These are phyloP conservation scores for Tuber borchii DNA, from an alignment of 495 filamentous ascomycete genomes.

Conservation along the genomic window DNA sequence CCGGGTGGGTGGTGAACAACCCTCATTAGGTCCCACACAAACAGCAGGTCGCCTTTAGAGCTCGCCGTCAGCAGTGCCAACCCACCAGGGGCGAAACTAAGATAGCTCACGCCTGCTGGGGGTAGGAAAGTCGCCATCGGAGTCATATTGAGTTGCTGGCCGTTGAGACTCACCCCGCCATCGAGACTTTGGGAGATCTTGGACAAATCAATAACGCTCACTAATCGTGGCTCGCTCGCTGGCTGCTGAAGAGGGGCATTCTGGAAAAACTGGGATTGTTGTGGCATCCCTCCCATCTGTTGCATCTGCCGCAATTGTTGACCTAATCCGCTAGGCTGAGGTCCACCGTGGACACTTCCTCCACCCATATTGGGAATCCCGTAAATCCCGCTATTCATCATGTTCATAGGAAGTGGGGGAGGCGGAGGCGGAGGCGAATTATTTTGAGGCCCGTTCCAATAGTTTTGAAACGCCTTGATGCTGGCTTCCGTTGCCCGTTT, in stretches of 20 bases:
- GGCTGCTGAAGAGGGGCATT: conserved; percentile 15
- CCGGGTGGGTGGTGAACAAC: conserved; percentile 37
- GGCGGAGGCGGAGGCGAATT: conserved; percentile 14
- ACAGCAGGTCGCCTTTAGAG: conserved; percentile 84
- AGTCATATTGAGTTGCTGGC: conserved; percentile 40
- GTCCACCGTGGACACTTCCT: conserved; percentile 21
- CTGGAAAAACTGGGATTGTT: conserved; percentile 34
- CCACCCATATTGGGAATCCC: conserved; percentile 23
- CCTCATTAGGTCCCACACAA: conserved; percentile 88
- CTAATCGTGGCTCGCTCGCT: conserved; percentile 62
- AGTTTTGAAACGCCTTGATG: conserved; percentile 77
- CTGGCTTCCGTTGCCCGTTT: conserved; percentile 82
- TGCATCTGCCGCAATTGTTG: conserved; percentile 41
- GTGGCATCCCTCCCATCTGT: conserved; percentile 30
- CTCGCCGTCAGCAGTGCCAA: conserved; percentile 80
- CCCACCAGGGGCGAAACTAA: conserved; percentile 82
- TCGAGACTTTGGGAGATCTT: conserved; percentile 46
- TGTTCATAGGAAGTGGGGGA: conserved; percentile 6
- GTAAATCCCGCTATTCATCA: conserved; percentile 15
- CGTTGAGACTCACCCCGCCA: conserved; percentile 38
- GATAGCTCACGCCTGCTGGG: conserved; percentile 78
- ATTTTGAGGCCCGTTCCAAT: conserved; percentile 56
- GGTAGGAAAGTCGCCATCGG: conserved; percentile 74
- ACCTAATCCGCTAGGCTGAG: conserved; percentile 39
- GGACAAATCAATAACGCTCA: conserved; percentile 79